A percentile compares a stretch with the other conserved stretches of the same genome.
phyloP scores from a whole-genome alignment of 768 basidiomycete genomes.

The Pilatotrama ljubarskyi region DNA sequence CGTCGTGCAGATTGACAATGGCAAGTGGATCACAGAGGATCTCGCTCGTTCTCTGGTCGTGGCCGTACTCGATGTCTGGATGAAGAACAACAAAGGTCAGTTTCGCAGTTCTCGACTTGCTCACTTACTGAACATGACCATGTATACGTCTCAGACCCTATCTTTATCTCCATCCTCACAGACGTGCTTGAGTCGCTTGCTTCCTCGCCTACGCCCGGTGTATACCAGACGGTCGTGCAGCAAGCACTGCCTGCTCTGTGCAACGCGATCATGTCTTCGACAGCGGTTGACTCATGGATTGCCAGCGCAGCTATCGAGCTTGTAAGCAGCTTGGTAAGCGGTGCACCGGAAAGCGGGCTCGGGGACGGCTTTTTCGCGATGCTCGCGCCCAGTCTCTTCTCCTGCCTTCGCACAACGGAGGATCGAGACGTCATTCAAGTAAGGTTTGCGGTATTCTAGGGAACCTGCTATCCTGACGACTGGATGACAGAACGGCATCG shows the following conservation, averaged over 20 bases:
- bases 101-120: not conserved
- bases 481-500: constrained; percentile 66
- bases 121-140: not conserved
- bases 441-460: not conserved
- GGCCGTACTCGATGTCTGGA: constrained; percentile 79
- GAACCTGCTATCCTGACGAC: not conserved
- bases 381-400: constrained; percentile 75
- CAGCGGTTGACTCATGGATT: constrained; percentile 68
- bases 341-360: constrained; percentile 62
- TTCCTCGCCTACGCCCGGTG: constrained; percentile 52
- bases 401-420: constrained; percentile 64
- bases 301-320: constrained; percentile 83
- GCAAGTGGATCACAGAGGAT: constrained; percentile 69
- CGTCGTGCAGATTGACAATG: constrained; percentile 70
- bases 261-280: constrained; percentile 57
- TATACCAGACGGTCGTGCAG: constrained; percentile 74
- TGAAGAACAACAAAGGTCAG: constrained; percentile 80
- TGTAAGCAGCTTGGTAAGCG: constrained; percentile 67
- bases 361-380: constrained; percentile 78
- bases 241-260: constrained; percentile 74
- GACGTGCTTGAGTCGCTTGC: constrained; percentile 78
- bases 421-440: constrained; percentile 88
- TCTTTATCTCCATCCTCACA: constrained; percentile 81
- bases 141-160: constrained; percentile 62
- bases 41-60: constrained; percentile 65